These are phyloP conservation scores for Acanthamoeba royreba DNA, from an alignment of 208 protist species.

Conservation along the genomic window DNA sequence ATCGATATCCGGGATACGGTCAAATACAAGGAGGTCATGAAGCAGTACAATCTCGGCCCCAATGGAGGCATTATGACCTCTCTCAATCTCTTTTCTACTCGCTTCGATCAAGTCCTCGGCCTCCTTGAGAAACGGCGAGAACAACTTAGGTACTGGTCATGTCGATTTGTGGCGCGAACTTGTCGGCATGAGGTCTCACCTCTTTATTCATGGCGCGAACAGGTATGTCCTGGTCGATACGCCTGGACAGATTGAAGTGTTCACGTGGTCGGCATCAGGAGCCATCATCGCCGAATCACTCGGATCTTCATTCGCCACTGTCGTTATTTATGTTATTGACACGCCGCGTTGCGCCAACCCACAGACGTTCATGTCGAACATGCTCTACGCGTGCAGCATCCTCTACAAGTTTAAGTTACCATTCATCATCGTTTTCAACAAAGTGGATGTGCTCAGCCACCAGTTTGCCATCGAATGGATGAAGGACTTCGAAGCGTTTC, in stretches of 20 bases:
- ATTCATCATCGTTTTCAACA: constrained; percentile 98
- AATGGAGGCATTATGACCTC: constrained; percentile 99
- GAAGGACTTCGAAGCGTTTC: constrained; percentile 89
- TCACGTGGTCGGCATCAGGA: constrained; percentile 97
- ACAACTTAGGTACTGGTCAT: constrained; percentile 41
- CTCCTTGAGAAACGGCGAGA: constrained; percentile 72
- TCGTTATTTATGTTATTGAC: constrained; percentile 96
- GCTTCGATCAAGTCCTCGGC: constrained; percentile 95
- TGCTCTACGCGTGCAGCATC: constrained; percentile 98
- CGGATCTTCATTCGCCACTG: constrained; percentile 91
- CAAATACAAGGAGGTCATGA: constrained; percentile 98
- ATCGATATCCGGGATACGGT: constrained; percentile 99
- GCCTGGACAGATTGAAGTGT: constrained; percentile 99
- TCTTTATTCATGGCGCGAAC: background rate
- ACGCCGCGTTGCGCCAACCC: constrained; percentile 91
- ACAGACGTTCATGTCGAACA: constrained; percentile 98
- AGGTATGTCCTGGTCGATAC: constrained; percentile 98
- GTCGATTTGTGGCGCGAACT: too few relatives aligned
- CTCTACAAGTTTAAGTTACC: constrained; percentile 97
- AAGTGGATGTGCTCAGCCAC: constrained; percentile 91
- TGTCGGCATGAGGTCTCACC: too few relatives aligned
- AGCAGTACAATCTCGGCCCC: constrained; percentile 94
- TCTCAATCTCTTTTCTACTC: constrained; percentile 98
- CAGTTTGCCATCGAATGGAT: constrained; percentile 91
- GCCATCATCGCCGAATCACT: constrained; percentile 95